A percentile compares a stretch with the other conserved stretches of the same genome.
Conservation (phyloP, 2,329 filamentous ascomycete species). For the Colletotrichum sublineola region DNA sequence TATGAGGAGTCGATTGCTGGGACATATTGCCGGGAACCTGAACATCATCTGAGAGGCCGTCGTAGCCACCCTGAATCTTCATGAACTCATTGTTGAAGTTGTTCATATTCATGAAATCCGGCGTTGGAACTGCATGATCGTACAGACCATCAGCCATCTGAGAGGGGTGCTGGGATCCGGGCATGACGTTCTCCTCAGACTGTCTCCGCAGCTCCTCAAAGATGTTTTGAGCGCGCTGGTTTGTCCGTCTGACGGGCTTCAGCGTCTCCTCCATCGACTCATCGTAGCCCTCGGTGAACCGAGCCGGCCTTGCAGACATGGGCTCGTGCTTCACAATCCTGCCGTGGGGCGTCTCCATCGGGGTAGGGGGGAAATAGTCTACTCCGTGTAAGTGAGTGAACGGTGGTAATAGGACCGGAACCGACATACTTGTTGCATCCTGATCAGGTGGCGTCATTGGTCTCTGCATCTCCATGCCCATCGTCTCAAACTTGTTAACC, state of each 20-base stretch:
- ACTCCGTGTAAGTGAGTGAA: conserved; percentile 43
- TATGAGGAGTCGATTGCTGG: conserved; percentile 66
- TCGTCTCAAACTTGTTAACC: conserved; percentile 70
- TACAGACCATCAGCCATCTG: conserved; percentile 56
- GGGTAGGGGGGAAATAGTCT: conserved; percentile 77
- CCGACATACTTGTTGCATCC: conserved; percentile 68
- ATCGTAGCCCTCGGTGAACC: conserved; percentile 73
- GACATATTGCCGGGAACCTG: conserved; percentile 63
- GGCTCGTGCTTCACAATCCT: conserved; percentile 58
- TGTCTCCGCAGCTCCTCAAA: conserved; percentile 72
- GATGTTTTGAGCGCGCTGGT: conserved; percentile 62
- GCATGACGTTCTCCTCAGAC: conserved; percentile 60
- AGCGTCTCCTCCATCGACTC: conserved; percentile 77
- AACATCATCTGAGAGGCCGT: conserved; percentile 51
- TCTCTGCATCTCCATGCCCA: conserved; percentile 62
- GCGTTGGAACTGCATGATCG: conserved; percentile 65
- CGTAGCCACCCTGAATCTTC: conserved; percentile 54
- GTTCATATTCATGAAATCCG: conserved; percentile 70
- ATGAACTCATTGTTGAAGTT: conserved; percentile 60
- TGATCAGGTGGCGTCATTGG: conserved; percentile 74
- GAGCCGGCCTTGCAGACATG: conserved; percentile 51
- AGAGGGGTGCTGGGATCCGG: conserved; percentile 47
- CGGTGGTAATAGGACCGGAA: no score
- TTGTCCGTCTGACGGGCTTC: conserved; percentile 65
- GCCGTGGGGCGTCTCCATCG: conserved; percentile 73